Conservation (phyloP, 2,329 filamentous ascomycete species). For the Chaetomium globosum region DNA sequence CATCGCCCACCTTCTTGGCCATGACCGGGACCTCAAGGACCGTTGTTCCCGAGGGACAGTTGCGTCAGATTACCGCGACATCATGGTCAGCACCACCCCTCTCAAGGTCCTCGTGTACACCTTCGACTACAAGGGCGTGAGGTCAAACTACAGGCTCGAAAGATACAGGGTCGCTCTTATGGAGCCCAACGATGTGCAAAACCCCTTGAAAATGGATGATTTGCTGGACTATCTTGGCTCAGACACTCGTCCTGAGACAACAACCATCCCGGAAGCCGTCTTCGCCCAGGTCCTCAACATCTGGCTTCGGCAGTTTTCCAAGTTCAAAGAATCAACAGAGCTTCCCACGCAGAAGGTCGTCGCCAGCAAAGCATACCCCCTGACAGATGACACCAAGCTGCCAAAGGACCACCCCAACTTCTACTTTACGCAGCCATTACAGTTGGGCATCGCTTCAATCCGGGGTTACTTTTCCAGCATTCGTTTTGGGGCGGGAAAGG, state of each 20-base stretch:
- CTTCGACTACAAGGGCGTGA: neutral
- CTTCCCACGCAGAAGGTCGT: neutral
- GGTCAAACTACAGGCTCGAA: neutral
- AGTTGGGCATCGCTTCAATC: neutral
- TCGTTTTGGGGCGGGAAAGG: conserved; percentile 1
- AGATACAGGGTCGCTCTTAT: neutral
- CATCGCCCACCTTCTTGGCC: neutral
- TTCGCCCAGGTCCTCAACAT: conserved; percentile 11
- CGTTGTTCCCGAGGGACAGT: neutral
- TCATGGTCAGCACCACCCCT: neutral
- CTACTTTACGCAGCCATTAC: neutral
- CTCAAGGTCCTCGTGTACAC: neutral
- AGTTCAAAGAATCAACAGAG: neutral
- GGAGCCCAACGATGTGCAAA: neutral
- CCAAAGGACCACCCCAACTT: neutral
- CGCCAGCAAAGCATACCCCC: conserved; percentile 5
- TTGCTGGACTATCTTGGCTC: neutral
- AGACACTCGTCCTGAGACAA: neutral
- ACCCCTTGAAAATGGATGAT: neutral
- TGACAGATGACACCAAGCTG: neutral
- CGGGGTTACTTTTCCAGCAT: conserved; percentile 12
- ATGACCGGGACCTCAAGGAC: neutral
- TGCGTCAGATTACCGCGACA: conserved; percentile 7
- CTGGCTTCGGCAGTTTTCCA: conserved; percentile 11
- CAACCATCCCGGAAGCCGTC: neutral